Evolutionary conservation across 2,329 filamentous ascomycete species (phyloP), one percentile per base, ranked within the genome.

Genomic region (Chaetomium sp.): DNA sequence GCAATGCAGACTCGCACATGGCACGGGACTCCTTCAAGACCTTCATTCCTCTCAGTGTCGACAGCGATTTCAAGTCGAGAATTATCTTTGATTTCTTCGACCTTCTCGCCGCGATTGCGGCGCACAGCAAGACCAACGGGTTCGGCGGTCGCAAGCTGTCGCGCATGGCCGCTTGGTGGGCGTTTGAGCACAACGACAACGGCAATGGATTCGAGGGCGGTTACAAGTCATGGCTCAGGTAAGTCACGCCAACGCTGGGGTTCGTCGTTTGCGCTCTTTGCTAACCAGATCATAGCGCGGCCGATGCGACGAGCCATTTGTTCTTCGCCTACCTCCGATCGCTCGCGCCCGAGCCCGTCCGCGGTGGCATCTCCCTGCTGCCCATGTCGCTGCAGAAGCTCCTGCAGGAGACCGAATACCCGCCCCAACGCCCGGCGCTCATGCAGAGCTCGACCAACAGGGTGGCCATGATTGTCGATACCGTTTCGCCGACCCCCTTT

Each of bases 11-110:
- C 74, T 96, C 94, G 5, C 86, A 88, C 67, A 84, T 95, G 78
- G 91, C 92, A 53, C 84, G 89, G 65, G 89, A 97, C 72, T 90
- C 94, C 0, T 99, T 99, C 74, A 87, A 90, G 57, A 96, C 92
- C 0, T 99, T 99, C 68, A 92, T 99, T 58, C 94, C 94, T 0
- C 80, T 99, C 53, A 95, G 91, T 68, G 88, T 95, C 35, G 91
- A 96, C 58, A 95, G 89, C 14, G 85, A 89, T 57, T 84, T 91
- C 34, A 86, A 90, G 52, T 87, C 88, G 49, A 86, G 85, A 66
- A 96, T 99, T 67, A 92, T 96, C 56, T 91, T 95, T 67, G 89
- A 95, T 72, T 97, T 96, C 72, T 99, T 97, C 72, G 92, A 97
- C 65, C 82, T 99, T 0, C 75, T 99, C 45, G 85, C 92, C 3